Conservation (phyloP, 768 basidiomycete species). For the Mycena vulgaris region DNA sequence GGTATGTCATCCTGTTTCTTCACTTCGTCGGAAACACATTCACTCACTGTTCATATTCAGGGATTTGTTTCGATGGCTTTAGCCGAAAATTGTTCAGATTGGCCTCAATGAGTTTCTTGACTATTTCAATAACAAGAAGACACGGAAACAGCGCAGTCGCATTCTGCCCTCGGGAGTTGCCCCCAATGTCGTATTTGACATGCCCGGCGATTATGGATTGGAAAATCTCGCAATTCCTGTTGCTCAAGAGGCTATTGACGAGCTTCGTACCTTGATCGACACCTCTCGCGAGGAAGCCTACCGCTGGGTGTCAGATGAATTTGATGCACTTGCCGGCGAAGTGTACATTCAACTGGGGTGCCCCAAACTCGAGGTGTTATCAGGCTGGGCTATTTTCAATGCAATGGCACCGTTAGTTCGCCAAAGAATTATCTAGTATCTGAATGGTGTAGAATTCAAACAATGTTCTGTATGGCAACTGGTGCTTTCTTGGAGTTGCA, state of each 20-base stretch:
- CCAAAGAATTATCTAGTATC: neutral
- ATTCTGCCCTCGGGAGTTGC: constrained; percentile 32
- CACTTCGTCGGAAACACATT: neutral
- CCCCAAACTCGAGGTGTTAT: neutral
- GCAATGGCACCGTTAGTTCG: constrained; percentile 1
- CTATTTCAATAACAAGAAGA: constrained; percentile 32
- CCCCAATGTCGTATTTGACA: constrained; percentile 27
- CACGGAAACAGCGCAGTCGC: constrained; percentile 13
- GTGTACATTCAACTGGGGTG: neutral
- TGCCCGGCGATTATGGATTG: constrained; percentile 20
- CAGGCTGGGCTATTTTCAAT: constrained; percentile 10
- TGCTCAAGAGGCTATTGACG: constrained; percentile 13
- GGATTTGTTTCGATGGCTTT: constrained; percentile 29
- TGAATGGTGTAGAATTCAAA: constrained; percentile 40
- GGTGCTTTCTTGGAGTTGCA: constrained; percentile 10
- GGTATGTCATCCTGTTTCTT: neutral
- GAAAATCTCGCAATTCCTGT: constrained; percentile 22
- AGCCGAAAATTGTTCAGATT: constrained; percentile 24
- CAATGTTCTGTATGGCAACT: constrained; percentile 11
- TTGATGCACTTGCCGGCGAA: constrained; percentile 39
- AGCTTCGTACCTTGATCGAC: constrained; percentile 13
- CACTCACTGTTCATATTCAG: constrained; percentile 4
- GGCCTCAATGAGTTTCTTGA: constrained; percentile 23
- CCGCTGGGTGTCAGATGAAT: constrained; percentile 19
- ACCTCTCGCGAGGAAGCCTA: constrained; percentile 11